A percentile compares a stretch with the other conserved stretches of the same genome.
Conservation (phyloP, 371 early-diverging fungal genomes). For the Phascolomyces articulosus region DNA sequence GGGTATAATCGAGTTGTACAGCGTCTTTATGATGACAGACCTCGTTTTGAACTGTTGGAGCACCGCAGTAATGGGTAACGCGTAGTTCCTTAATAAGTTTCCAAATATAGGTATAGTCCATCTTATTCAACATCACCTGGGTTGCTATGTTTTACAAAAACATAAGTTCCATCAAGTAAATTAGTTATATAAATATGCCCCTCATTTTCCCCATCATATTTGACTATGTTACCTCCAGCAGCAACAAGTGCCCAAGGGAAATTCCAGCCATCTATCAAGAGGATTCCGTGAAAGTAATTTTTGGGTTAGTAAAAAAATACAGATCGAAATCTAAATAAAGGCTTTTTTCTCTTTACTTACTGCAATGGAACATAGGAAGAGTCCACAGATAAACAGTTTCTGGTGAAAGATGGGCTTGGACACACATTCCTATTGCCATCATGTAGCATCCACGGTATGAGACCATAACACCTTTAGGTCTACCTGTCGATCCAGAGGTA, state of each 20-base stretch:
- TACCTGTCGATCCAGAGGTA: conserved; percentile 69
- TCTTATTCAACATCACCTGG: conserved; percentile 60
- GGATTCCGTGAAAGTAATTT: too few relatives aligned
- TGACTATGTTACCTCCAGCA: conserved; percentile 36
- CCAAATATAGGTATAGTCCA: conserved; percentile 68
- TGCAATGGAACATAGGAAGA: conserved; percentile 73
- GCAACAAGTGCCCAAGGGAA: conserved; percentile 68
- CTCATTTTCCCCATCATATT: background rate
- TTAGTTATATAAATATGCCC: background rate
- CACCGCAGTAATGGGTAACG: conserved; percentile 67
- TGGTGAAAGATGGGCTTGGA: conserved; percentile 47
- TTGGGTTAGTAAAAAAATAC: too few relatives aligned
- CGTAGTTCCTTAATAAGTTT: conserved; percentile 43
- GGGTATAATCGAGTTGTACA: conserved; percentile 34
- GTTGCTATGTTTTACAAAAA: conserved; percentile 20
- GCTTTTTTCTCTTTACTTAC: too few relatives aligned
- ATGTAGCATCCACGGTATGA: conserved; percentile 58
- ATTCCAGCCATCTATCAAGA: conserved; percentile 67
- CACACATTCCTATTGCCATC: conserved; percentile 48
- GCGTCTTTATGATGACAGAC: conserved; percentile 60
- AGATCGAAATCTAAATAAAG: too few relatives aligned
- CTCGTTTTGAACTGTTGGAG: conserved; percentile 72
- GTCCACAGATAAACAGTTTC: conserved; percentile 63
- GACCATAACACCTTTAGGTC: conserved; percentile 58
- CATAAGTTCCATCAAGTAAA: background rate